Conservation (phyloP, 2,329 filamentous ascomycete genomes). For the Phialophora expanda region DNA sequence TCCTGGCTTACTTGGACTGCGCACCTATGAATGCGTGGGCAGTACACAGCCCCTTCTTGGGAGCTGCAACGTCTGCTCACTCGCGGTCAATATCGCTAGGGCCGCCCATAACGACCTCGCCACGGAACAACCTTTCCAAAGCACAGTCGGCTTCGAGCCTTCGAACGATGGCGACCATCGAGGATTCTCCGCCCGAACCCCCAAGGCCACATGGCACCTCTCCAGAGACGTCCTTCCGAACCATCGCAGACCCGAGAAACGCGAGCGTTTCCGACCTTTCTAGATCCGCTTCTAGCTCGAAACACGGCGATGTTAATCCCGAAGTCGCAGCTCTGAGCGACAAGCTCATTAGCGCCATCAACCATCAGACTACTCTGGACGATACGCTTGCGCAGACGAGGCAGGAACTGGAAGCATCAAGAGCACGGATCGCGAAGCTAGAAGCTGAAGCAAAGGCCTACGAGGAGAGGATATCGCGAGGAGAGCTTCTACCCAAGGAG, state of each 20-base stretch:
- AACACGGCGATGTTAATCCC: constrained; percentile 66
- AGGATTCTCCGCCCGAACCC: constrained; percentile 39
- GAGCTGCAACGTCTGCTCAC: constrained; percentile 27
- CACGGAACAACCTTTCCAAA: constrained; percentile 45
- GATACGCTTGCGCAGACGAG: constrained; percentile 82
- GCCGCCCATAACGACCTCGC: constrained; percentile 21
- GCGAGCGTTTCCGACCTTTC: constrained; percentile 46
- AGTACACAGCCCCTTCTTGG: constrained; percentile 36
- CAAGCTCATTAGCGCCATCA: constrained; percentile 96
- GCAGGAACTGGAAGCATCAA: constrained; percentile 78
- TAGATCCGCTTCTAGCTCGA: constrained; percentile 46
- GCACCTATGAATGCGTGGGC: constrained; percentile 30
- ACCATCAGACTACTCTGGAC: constrained; percentile 90
- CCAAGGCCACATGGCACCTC: constrained; percentile 44
- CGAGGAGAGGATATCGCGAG: constrained; percentile 70
- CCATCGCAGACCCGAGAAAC: constrained; percentile 53
- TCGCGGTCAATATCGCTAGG: constrained; percentile 36
- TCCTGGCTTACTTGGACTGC: not conserved
- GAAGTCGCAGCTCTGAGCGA: constrained; percentile 91
- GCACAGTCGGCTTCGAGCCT: constrained; percentile 53
- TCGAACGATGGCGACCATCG: constrained; percentile 44
- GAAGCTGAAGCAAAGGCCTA: constrained; percentile 73
- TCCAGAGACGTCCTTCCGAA: constrained; percentile 49
- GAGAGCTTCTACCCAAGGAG: constrained; percentile 75
- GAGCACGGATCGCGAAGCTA: constrained; percentile 69